These are phyloP conservation scores for Funneliformis geosporum DNA, from an alignment of 192 early-diverging fungal genomes.

Conservation along the genomic window DNA sequence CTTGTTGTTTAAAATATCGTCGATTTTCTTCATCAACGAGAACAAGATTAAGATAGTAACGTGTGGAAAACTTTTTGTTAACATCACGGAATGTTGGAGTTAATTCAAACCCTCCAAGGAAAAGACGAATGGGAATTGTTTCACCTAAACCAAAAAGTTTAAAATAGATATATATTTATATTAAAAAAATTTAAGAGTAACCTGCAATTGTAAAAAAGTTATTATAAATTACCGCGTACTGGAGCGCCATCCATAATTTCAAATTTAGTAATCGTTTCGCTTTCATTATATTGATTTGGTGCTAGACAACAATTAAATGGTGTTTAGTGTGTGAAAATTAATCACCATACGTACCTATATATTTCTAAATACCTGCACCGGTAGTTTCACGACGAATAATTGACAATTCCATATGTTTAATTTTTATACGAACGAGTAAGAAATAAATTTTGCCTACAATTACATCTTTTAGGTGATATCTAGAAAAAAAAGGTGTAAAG, in stretches of 20 bases:
- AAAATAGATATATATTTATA: neutral
- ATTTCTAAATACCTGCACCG: slow-evolving; percentile 62
- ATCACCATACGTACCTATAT: neutral
- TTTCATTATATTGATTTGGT: slow-evolving; percentile 98
- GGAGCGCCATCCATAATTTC: slow-evolving; percentile 99
- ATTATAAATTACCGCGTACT: slow-evolving; percentile 65
- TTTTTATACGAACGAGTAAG: slow-evolving; percentile 97
- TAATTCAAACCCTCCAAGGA: slow-evolving; percentile 95
- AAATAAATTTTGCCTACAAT: slow-evolving; percentile 99
- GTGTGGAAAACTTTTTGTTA: slow-evolving; percentile 98
- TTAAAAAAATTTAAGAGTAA: neutral
- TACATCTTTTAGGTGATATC: slow-evolving; percentile 97
- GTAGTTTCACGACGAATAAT: slow-evolving; percentile 98
- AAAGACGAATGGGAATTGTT: slow-evolving; percentile 97
- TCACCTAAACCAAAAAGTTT: slow-evolving; percentile 59
- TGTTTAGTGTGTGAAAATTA: neutral
- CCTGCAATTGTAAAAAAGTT: neutral
- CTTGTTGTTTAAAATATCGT: slow-evolving; percentile 99
- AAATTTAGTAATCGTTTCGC: slow-evolving; percentile 98
- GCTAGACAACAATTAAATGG: slow-evolving; percentile 42
- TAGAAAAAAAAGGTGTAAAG: slow-evolving; percentile 32
- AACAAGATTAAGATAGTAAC: slow-evolving; percentile 98
- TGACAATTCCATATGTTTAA: slow-evolving; percentile 99
- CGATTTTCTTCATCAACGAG: slow-evolving; percentile 98
- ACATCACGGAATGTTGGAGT: slow-evolving; percentile 99